Evolutionary conservation across 140 eudicot species (phyloP).

Genomic region (Flaveria floridana): DNA sequence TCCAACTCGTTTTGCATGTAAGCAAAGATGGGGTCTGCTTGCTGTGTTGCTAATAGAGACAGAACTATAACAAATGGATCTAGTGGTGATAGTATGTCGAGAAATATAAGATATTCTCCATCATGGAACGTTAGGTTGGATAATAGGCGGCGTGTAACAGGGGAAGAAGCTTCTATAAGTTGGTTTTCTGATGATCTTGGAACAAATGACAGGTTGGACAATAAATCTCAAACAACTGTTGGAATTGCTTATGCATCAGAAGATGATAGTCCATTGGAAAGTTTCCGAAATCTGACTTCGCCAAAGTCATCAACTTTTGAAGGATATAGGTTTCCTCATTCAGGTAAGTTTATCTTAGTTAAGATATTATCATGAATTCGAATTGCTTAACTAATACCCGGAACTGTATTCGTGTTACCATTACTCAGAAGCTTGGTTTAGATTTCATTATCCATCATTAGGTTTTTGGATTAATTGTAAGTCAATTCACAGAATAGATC

Average conservation of each 20-base stretch:
- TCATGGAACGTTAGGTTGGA: slow-evolving; percentile 95
- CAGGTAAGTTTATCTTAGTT: slow-evolving; percentile 48
- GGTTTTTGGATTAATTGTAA: slow-evolving; percentile 13
- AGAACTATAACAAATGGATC: slow-evolving; percentile 69
- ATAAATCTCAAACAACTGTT: slow-evolving; percentile 61
- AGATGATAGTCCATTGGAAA: slow-evolving; percentile 84
- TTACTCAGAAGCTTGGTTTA: neutral
- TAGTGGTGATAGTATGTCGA: slow-evolving; percentile 48
- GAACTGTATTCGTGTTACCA: neutral
- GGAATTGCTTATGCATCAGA: slow-evolving; percentile 81
- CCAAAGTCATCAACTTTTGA: slow-evolving; percentile 74
- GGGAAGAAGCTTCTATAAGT: slow-evolving; percentile 70
- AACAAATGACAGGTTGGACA: slow-evolving; percentile 53
- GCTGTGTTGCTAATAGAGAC: slow-evolving; percentile 95
- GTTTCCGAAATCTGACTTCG: slow-evolving; percentile 53
- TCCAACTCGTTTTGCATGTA: slow-evolving; percentile 25
- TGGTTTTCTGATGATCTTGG: slow-evolving; percentile 58
- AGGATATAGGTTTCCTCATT: slow-evolving; percentile 37
- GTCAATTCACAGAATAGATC: neutral
- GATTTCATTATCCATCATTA: slow-evolving; percentile 12
- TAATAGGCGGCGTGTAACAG: slow-evolving; percentile 81
- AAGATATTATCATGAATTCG: slow-evolving; percentile 8
- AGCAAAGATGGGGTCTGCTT: slow-evolving; percentile 82
- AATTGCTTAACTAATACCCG: slow-evolving; percentile 6
- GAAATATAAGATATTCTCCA: slow-evolving; percentile 79